Base-by-base conservation (phyloP, 805 yeast species). In the Starmerella potacharoeniae region DNA sequence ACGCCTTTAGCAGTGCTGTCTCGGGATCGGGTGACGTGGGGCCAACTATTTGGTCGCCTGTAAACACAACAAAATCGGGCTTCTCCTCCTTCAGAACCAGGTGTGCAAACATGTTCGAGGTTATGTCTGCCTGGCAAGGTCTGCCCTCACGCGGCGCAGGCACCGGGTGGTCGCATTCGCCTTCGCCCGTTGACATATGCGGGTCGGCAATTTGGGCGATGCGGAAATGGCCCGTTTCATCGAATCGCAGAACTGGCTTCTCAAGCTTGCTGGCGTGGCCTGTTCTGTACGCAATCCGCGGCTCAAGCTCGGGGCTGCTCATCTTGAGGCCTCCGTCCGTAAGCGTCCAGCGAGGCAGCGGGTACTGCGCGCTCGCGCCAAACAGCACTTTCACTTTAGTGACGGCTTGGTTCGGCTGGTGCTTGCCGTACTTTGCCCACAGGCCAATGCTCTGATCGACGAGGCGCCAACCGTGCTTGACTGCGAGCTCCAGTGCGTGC, bases 21-120 rank as follows among this genome's bases (percentile, higher is more conserved):
- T 83, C 83, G 0, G 96, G 76, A 65, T 91, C 97, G 8, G 86
- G 88, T 0, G 86, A 75, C 46, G 73, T 76, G 42, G 78, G 82
- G 2, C 97, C 97, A 76, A 80, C 86, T 0, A 91, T 76, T 67
- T 88, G 96, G 70, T 91, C 98, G 6, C 98, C 98, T 0, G 96
- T 82, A 55, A 88, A 72, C 0, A 89, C 87, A 0, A 88, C 93
- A 31, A 90, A 68, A 65, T 93, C 90, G 0, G 98, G 97, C 36
- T 75, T 67, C 66, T 93, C 97, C 0, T 75, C 56, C 54, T 86
- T 90, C 47, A 91, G 69, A 0, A 86, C 84, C 22, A 67, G 67
- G 6, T 79, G 73, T 9, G 91, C 64, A 63, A 90, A 88, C 6
- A 67, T 62, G 34, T 77, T 56, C 0, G 97, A 87, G 48, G 83